phyloP scores from a whole-genome alignment of 2,329 filamentous ascomycete genomes.

The Aureobasidium uvarum region DNA sequence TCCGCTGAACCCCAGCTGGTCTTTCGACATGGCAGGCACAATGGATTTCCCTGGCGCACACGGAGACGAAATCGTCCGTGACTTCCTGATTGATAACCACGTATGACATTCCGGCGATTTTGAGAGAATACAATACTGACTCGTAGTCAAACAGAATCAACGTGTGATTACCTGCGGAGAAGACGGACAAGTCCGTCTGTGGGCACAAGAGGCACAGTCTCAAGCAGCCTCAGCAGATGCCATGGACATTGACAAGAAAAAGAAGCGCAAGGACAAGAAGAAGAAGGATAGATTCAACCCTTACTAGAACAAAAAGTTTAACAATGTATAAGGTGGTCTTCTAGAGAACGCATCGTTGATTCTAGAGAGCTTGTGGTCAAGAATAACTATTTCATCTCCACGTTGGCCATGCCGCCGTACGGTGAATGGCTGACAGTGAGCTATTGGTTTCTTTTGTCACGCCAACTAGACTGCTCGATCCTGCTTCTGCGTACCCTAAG shows the following conservation, averaged over 20 bases:
- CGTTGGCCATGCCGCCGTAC: no score
- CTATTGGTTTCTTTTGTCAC: no score
- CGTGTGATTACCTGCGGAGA: slow-evolving; percentile 50
- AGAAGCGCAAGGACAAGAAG: slow-evolving; percentile 38
- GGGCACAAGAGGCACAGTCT: slow-evolving; percentile 36
- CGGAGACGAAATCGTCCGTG: slow-evolving; percentile 50
- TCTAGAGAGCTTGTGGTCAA: no score
- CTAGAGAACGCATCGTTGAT: no score
- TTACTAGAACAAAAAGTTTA: slow-evolving; percentile 34
- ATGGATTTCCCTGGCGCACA: slow-evolving; percentile 45
- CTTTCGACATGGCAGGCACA: slow-evolving; percentile 23
- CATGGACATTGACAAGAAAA: slow-evolving; percentile 30
- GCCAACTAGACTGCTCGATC: no score
- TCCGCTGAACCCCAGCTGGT: slow-evolving; percentile 28
- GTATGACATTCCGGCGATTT: slow-evolving; percentile 20
- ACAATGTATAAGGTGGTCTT: neutral
- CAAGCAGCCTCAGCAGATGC: slow-evolving; percentile 14
- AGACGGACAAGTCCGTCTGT: slow-evolving; percentile 48
- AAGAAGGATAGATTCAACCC: slow-evolving; percentile 43
- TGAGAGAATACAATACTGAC: neutral
- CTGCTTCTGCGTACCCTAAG: no score
- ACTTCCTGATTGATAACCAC: slow-evolving; percentile 43
- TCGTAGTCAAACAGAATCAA: slow-evolving; percentile 6
- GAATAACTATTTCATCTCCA: no score
- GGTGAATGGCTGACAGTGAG: no score